Evolutionary conservation across 768 basidiomycete genomes (phyloP), one percentile per base, ranked within the genome.

Genomic region (Russula virescens): DNA sequence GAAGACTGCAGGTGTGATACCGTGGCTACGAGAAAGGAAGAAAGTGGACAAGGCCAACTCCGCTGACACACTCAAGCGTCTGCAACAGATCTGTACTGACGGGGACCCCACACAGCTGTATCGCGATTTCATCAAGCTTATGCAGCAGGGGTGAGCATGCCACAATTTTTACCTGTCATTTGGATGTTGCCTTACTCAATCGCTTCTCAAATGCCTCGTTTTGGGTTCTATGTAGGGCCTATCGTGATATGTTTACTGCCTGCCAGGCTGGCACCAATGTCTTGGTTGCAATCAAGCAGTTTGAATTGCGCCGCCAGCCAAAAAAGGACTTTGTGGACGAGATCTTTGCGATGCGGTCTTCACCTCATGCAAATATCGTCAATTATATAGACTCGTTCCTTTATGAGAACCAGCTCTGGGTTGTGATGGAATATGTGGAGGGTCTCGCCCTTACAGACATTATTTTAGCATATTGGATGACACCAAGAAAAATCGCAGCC

Each of bases 181-280:
- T 6, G 14, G 31, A 38, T 5, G 5, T 38, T 38, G 38, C 13
- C 2, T 65, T 61, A 5, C 25, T 25, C 25, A 54, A 64, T 61
- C 61, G 55, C 35, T 54, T 34, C 26, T 55, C 40, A 49, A 11
- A 18, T 19, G n/a, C 2, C 52, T 62, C 60, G 25, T 61, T 64
- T 64, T 62, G 57, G 21, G 34, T 43, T 60, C 52, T 5, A 4
- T 43, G 9, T 72, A 95, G 94, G 63, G 95, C 96, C 18, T 96
- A 92, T 23, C 95, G 97, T 46, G 95, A 95, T 67, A 95, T 98
- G 2, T 99, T 97, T 75, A 98, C 95, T 14, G 96, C 96, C 19
- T 96, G 98, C 72, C 95, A 98, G 78, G 89, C 95, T 64, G 94
- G 94, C 46, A 94, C 91, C 38, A 31, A 31, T 31, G 5, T 31